Evolutionary conservation across 257 asterid species (phyloP), one percentile per base, ranked within the genome.

Genomic region (Nicotiana obtusifolia): DNA sequence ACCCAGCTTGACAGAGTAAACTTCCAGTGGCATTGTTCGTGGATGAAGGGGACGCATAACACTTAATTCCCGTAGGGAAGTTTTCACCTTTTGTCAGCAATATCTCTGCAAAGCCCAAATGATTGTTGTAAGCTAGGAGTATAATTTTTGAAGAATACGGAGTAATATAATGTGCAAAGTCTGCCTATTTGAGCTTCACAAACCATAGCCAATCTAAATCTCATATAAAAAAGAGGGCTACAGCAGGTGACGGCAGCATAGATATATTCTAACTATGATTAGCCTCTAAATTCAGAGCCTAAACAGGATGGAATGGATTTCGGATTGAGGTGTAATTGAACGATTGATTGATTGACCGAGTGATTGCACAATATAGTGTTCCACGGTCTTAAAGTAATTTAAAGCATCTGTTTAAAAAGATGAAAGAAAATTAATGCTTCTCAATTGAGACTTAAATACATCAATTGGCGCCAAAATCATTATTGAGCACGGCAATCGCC

Each of bases 51-150:
- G 84, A 64, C n/a, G 75, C 49, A 64, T 57, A 78, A 79, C 85
- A 84, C 76, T 82, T 91, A 56, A 85, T 82, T 85, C 83, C 80
- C 54, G 78, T 66, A 26, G 84, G 68, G 67, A 82, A 78, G 69
- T 85, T 79, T 76, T 77, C 85, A 82, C 85, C 84, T 30, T 78
- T 68, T 67, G 81, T 87, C 80, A 86, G 84, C 84, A 86, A 80
- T 30, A 85, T 82, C 80, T 86, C 95, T 93, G 87, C 83, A 86
- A 64, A 65, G 62, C 75, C 54, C 66, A 81, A 86, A 22, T 47
- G 15, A 24, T 47, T 73, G 60, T 73, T 47, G 16, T 47, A 73
- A 73, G 2, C 41, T 47, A 41, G 47, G 47, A 41, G 47, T 41
- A 41, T 69, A 19, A 20, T 20, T 9, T 41, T 41, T 69, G 4